Evolutionary conservation across 495 filamentous ascomycete genomes (phyloP).

Genomic region (Wilcoxina mikolae): DNA sequence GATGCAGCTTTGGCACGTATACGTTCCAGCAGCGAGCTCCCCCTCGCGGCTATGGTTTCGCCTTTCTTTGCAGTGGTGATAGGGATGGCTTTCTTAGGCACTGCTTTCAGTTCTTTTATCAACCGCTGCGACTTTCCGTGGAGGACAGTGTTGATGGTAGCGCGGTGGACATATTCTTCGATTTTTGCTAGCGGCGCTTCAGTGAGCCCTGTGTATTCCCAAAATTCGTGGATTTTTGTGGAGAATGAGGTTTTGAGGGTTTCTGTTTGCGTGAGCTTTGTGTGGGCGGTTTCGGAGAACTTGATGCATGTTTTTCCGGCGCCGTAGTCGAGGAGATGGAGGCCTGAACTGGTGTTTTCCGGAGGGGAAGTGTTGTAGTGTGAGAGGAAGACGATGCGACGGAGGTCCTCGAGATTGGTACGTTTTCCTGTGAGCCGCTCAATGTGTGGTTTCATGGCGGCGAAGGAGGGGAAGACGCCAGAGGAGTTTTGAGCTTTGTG

Average conservation of each 20-base stretch:
- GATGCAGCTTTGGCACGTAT: constrained; percentile 24
- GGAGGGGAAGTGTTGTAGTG: constrained; percentile 10
- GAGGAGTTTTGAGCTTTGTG: constrained; percentile 20
- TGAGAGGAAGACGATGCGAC: constrained; percentile 21
- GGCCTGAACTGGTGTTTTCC: background rate
- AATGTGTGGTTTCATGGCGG: constrained; percentile 19
- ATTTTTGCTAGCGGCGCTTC: constrained; percentile 14
- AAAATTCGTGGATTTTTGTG: constrained; percentile 11
- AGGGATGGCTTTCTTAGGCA: background rate
- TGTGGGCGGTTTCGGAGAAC: constrained; percentile 16
- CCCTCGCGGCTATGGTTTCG: constrained; percentile 10
- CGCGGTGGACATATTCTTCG: constrained; percentile 15
- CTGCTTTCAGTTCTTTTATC: constrained; percentile 15
- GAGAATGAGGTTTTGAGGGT: constrained; percentile 17
- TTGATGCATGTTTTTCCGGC: constrained; percentile 20
- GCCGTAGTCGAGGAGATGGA: constrained; percentile 22
- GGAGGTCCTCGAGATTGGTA: constrained; percentile 17
- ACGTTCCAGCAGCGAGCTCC: constrained; percentile 15
- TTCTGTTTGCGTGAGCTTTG: constrained; percentile 20
- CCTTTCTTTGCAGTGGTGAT: constrained; percentile 6
- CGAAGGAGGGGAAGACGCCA: constrained; percentile 18
- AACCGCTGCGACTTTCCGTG: constrained; percentile 20
- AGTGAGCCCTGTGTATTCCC: constrained; percentile 5
- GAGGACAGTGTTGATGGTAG: constrained; percentile 22
- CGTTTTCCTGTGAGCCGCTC: constrained; percentile 17